Evolutionary conservation across 306 rosid genomes (phyloP).

Genomic region (Rosa rugosa): DNA sequence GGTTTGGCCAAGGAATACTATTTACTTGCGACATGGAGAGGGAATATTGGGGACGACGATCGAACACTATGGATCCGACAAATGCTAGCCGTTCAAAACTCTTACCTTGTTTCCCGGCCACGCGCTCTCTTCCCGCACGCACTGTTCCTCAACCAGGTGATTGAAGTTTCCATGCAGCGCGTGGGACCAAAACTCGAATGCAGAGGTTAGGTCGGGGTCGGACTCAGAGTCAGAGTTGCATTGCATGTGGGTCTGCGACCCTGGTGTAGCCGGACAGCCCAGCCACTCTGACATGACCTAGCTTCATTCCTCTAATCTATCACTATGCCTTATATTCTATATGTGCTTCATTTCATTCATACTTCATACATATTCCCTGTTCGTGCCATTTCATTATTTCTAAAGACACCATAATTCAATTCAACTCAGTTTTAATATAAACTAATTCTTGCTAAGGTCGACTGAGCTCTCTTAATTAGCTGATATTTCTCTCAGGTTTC

Average conservation of each 20-base stretch:
- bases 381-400: constrained; percentile 27
- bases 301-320: constrained; percentile 7
- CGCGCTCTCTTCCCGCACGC: constrained; percentile 7
- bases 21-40: constrained; percentile 74
- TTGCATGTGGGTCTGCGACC: constrained; percentile 52
- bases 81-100: constrained; percentile 48
- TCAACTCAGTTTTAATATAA: background rate
- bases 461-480: background rate
- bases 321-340: background rate
- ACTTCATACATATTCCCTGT: constrained; percentile 13
- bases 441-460: background rate
- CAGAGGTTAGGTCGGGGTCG: background rate
- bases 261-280: constrained; percentile 56
- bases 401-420: constrained; percentile 11
- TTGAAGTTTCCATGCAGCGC: background rate
- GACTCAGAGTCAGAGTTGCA: background rate
- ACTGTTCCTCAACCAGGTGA: background rate
- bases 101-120: background rate
- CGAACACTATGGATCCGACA: constrained; percentile 44
- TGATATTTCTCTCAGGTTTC: constrained; percentile 18
- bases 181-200: background rate
- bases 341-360: background rate
- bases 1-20: constrained; percentile 42
- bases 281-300: constrained; percentile 39
- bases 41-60: constrained; percentile 74